Base-by-base conservation (phyloP, 83 land plant genomes). In the Diphasiastrum complanatum region DNA sequence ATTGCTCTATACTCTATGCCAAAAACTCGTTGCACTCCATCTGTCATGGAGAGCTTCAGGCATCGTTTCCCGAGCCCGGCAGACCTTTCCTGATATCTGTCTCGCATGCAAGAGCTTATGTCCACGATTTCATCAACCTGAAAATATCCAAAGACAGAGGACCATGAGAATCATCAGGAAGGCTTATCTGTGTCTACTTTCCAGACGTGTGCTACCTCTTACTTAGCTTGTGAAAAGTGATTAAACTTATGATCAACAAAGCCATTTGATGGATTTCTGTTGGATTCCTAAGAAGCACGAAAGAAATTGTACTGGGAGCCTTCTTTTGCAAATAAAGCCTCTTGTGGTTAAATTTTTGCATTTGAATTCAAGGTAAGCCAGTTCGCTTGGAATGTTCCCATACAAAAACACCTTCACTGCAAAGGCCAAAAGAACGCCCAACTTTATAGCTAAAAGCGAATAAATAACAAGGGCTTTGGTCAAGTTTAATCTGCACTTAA, bases 1-100 rank as follows among this genome's bases (percentile, higher is more conserved):
- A 91, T 83, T 19, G 95, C 87, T 40, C 90, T 71, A 72, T 91
- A 91, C 67, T 91, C 97, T 45, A 91, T 85, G 30, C 97, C 97
- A 64, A 78, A 82, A 25, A 87, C 82, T 18, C 85, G 90, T 45
- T 87, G 93, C 45, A 75, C 77, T 46, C 97, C 97, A 75, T 91
- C 97, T 8, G 91, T 91, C 81, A 91, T 79, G 14, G 85, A 83
- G 67, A 91, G 68, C 62, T 91, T 91, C 45, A 91, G 71, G 60
- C 95, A 87, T 68, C 97, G 82, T 55, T 68, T 76, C 8, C 52
- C 52, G 5, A 46, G 5, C 19, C 80, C 81, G 51, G 91, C 68
- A 47, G 74, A 37, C 10, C 73, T 70, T 54, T 78, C 82, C 45
- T 81, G 81, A 60, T 87, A 91, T 66, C 97, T 74, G 1, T 75